Conservation (phyloP, 1,284 basidiomycete species). For the Moesziomyces sp. region DNA sequence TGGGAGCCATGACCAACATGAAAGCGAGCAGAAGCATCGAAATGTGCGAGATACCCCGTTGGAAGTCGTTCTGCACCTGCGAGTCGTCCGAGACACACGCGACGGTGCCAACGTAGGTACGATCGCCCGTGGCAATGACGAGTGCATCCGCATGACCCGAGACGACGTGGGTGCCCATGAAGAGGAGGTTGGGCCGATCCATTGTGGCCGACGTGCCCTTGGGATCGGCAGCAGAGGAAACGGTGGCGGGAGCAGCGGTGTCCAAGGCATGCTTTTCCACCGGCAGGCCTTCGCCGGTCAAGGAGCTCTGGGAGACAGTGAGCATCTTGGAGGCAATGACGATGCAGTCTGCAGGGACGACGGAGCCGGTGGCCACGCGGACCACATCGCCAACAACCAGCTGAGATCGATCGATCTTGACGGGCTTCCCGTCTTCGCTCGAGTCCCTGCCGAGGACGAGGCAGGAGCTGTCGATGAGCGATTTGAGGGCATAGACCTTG, state of each 20-base stretch:
- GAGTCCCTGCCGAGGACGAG: slow-evolving; percentile 7
- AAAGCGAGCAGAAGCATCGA: slow-evolving; percentile 12
- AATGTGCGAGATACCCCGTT: slow-evolving; percentile 7
- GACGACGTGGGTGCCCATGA: slow-evolving; percentile 9
- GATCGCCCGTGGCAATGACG: slow-evolving; percentile 7
- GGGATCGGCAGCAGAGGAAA: neutral
- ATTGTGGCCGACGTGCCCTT: slow-evolving; percentile 2
- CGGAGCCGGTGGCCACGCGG: slow-evolving; percentile 7
- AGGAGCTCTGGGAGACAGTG: slow-evolving; percentile 11
- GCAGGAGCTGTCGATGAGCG: slow-evolving; percentile 11
- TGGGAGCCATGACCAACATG: slow-evolving; percentile 12
- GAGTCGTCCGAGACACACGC: slow-evolving; percentile 7
- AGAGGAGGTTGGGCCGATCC: slow-evolving; percentile 7
- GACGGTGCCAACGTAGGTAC: slow-evolving; percentile 9
- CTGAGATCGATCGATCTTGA: slow-evolving; percentile 6
- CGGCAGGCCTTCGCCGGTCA: slow-evolving; percentile 7
- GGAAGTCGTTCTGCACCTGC: slow-evolving; percentile 10
- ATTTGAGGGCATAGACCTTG: slow-evolving; percentile 10
- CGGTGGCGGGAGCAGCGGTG: neutral
- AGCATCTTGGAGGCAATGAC: slow-evolving; percentile 10
- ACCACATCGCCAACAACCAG: slow-evolving; percentile 6
- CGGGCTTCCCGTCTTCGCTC: neutral
- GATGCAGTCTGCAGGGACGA: slow-evolving; percentile 9
- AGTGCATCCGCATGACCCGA: slow-evolving; percentile 12
- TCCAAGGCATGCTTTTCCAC: slow-evolving; percentile 8